Evolutionary conservation across 768 basidiomycete genomes (phyloP), one percentile per base, ranked within the genome.

Genomic region (Russula dissimulans): DNA sequence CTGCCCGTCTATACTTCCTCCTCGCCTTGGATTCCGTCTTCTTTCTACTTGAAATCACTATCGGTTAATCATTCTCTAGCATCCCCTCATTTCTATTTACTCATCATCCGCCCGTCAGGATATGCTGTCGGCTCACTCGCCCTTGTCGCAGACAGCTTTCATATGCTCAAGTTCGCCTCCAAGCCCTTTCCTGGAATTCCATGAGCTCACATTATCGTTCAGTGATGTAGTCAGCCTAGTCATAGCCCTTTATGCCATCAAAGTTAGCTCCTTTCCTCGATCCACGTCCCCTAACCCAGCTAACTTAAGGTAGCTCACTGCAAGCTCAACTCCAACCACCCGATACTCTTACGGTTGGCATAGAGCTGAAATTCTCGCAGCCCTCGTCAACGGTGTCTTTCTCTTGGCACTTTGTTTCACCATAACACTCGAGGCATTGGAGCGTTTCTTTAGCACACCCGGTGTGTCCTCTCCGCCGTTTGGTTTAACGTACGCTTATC

Each of bases 311-410:
- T 66, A 94, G 89, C 78, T 93, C 57, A 84, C 88, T 39, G 77
- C 78, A 39, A 77, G 78, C 57, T 80, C 76, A 34, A 74, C 81
- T 32, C 75, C 74, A 36, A 82, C 87, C 73, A 81, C 87, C 32
- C 81, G 85, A 52, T 97, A 97, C 73, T 93, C 95, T 5, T 98
- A 98, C 71, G 95, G 95, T n/a, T 98, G 95, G 95, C 95, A 98
- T 73, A 81, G 97, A 63, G 97, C 97, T 17, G 95, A 97, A 70
- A 95, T 97, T 62, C 81, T 97, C 7, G 95, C 94, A 22, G 97
- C 97, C 0, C 79, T 98, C 47, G 75, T 98, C 66, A 99, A 99
- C 68, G 97, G 97, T 54, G 93, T 98, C 57, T 98, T 98, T 77
- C 82, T 99, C 6, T 80, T 97, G 45, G 97, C 97, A 0, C 82